phyloP scores from a whole-genome alignment of 768 basidiomycete species.

The Podaxis mareebaensis region DNA sequence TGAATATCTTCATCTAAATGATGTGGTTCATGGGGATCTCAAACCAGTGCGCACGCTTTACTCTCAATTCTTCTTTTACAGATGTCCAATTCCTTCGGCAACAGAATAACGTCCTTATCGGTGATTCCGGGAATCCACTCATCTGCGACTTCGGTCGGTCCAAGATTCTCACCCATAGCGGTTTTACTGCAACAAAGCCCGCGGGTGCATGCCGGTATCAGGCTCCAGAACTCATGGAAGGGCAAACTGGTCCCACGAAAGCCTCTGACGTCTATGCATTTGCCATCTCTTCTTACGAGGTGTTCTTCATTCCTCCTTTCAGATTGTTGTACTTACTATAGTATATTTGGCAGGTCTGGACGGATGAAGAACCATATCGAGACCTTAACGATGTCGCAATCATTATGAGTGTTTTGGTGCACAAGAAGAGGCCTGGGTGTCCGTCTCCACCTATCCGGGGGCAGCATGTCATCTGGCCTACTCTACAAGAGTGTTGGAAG shows the following conservation, averaged over 20 bases:
- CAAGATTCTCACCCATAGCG: slow-evolving; percentile 15
- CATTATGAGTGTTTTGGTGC: too few species aligned
- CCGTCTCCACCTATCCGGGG: too few species aligned
- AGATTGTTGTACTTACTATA: background rate
- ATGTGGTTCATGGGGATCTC: slow-evolving; percentile 17
- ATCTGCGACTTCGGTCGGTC: slow-evolving; percentile 22
- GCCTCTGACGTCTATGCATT: slow-evolving; percentile 23
- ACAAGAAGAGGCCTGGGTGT: too few species aligned
- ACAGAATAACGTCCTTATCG: slow-evolving; percentile 12
- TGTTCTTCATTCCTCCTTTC: background rate
- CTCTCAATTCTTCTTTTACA: background rate
- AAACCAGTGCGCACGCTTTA: slow-evolving; percentile 4
- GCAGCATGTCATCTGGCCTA: too few species aligned
- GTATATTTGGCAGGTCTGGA: background rate
- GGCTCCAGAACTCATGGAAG: slow-evolving; percentile 20
- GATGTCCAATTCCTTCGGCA: background rate
- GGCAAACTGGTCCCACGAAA: slow-evolving; percentile 11
- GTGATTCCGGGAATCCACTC: background rate
- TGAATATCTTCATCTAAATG: slow-evolving; percentile 21
- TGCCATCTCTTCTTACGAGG: slow-evolving; percentile 11
- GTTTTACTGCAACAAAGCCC: slow-evolving; percentile 21
- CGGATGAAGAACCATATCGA: background rate
- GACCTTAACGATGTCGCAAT: background rate
- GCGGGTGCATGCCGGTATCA: slow-evolving; percentile 18
- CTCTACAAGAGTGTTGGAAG: background rate